Evolutionary conservation across 176 grass and related monocot species (phyloP).

Genomic region (Miscanthus lutarioriparius): DNA sequence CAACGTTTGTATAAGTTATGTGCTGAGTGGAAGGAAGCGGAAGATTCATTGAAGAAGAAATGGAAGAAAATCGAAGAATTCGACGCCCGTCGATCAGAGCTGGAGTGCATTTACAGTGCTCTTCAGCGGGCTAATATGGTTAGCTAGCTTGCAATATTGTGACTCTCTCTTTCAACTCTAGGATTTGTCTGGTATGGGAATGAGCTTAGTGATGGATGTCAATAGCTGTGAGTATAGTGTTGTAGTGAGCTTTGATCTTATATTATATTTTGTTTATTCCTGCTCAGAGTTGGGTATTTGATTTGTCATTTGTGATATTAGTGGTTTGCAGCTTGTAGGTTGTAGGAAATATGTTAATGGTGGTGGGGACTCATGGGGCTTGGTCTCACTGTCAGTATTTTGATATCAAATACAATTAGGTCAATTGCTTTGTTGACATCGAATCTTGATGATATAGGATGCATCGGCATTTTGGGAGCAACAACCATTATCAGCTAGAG

Average conservation of each 20-base stretch:
- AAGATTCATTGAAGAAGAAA: slow-evolving; percentile 98
- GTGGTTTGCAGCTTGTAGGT: slow-evolving; percentile 4
- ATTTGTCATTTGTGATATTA: neutral
- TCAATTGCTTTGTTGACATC: slow-evolving; percentile 10
- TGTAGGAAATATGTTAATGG: slow-evolving; percentile 31
- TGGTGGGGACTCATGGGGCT: slow-evolving; percentile 10
- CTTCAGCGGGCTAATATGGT: slow-evolving; percentile 86
- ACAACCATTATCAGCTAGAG: slow-evolving; percentile 81
- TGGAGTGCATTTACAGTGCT: slow-evolving; percentile 86
- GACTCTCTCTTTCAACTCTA: slow-evolving; percentile 11
- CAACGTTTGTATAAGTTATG: slow-evolving; percentile 92
- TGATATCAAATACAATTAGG: neutral
- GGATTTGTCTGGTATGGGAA: neutral
- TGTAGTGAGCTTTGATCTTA: neutral
- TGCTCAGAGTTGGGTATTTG: slow-evolving; percentile 21
- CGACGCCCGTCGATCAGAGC: slow-evolving; percentile 85
- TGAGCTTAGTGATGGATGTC: slow-evolving; percentile 4
- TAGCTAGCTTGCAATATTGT: slow-evolving; percentile 35
- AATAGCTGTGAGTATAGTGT: neutral
- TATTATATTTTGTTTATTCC: neutral
- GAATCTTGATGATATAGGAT: slow-evolving; percentile 53
- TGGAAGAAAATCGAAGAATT: slow-evolving; percentile 99
- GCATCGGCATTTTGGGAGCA: slow-evolving; percentile 98
- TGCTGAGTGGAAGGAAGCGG: slow-evolving; percentile 94
- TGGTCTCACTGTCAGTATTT: slow-evolving; percentile 7